phyloP scores from a whole-genome alignment of 805 yeast genomes.

The Candida sithepensis region DNA sequence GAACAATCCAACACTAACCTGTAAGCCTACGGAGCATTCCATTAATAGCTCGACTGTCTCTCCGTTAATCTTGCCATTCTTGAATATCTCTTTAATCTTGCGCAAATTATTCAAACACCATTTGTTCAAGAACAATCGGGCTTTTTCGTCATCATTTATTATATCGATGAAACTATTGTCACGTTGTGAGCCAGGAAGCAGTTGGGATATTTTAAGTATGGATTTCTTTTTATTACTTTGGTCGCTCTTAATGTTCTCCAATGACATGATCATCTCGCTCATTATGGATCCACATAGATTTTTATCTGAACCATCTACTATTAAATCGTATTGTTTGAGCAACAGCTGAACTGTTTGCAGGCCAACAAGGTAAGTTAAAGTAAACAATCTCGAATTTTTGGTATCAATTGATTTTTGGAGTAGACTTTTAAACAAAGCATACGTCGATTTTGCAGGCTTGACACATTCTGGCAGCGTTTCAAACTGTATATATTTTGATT shows the following conservation, averaged over 20 bases:
- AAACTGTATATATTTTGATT: background rate
- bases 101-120: conserved; percentile 13
- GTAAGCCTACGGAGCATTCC: conserved; percentile 14
- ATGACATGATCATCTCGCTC: conserved; percentile 3
- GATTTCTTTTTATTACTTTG: conserved; percentile 4
- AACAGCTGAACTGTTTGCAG: conserved; percentile 11
- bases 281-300: conserved; percentile 1
- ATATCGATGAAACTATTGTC: conserved; percentile 5
- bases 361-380: conserved; percentile 17
- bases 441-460: conserved; percentile 6
- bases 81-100: conserved; percentile 8
- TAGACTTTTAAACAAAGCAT: conserved; percentile 9
- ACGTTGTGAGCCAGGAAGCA: background rate
- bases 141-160: conserved; percentile 8
- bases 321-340: conserved; percentile 6
- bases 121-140: conserved; percentile 12
- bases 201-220: conserved; percentile 4
- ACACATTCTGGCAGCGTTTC: conserved; percentile 3
- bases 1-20: conserved; percentile 12
- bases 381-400: conserved; percentile 5
- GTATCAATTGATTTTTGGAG: conserved; percentile 6
- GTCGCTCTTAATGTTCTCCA: conserved; percentile 10
- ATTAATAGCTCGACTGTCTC: conserved; percentile 12
- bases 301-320: background rate
- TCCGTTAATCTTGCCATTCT: conserved; percentile 8